Percentiles rank a stretch among this genome's conserved stretches.
Conservation (phyloP, 1,139 yeast genomes). For the Candida smagusa region DNA sequence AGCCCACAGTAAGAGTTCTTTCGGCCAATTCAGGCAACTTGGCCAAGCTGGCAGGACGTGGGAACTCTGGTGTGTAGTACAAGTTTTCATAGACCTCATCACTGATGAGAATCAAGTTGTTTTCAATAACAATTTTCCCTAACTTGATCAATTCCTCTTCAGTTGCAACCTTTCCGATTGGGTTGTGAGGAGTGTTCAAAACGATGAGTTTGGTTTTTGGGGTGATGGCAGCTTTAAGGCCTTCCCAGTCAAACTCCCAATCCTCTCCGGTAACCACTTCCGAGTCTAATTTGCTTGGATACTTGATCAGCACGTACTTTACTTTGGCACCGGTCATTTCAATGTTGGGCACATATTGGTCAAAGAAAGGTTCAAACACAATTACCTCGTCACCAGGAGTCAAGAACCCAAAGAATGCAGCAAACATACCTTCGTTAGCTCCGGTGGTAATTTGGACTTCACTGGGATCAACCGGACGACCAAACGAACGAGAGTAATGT, state of each 20-base stretch:
- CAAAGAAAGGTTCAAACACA: constrained; percentile 97
- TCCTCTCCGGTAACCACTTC: constrained; percentile 74
- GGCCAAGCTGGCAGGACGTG: constrained; percentile 78
- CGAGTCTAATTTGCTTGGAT: constrained; percentile 70
- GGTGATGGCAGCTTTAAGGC: constrained; percentile 65
- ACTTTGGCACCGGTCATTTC: constrained; percentile 92
- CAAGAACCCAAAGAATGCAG: constrained; percentile 81
- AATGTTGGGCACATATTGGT: constrained; percentile 91
- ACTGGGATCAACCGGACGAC: constrained; percentile 55
- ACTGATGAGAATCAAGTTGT: constrained; percentile 76
- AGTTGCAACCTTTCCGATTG: constrained; percentile 86
- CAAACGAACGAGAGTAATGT: constrained; percentile 66
- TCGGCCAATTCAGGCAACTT: constrained; percentile 68
- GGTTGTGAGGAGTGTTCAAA: constrained; percentile 93
- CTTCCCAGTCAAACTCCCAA: constrained; percentile 82
- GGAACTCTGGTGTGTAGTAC: constrained; percentile 63
- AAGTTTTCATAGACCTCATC: constrained; percentile 96
- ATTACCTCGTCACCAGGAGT: constrained; percentile 91
- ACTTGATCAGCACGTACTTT: constrained; percentile 78
- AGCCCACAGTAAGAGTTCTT: constrained; percentile 85
- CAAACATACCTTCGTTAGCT: constrained; percentile 91
- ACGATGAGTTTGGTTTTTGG: constrained; percentile 80
- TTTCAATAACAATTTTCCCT: constrained; percentile 78
- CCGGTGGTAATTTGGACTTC: constrained; percentile 88
- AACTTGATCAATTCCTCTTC: constrained; percentile 67